Evolutionary conservation across 805 yeast species (phyloP).

Genomic region (Candida lessepsii): DNA sequence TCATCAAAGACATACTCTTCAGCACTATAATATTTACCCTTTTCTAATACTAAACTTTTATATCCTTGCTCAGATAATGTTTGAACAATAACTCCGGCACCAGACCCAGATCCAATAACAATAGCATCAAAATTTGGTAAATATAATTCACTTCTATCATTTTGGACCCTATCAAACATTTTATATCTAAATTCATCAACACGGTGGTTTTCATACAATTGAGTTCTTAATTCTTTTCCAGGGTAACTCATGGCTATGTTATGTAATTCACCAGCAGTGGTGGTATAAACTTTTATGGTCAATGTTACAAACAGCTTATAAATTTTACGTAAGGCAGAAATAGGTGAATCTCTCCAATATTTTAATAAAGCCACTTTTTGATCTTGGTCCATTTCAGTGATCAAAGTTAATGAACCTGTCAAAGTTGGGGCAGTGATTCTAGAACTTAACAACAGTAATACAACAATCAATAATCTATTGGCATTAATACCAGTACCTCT

Average conservation of each 20-base stretch:
- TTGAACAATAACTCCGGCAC: slow-evolving; percentile 54
- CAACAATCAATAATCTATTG: slow-evolving; percentile 21
- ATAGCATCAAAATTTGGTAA: slow-evolving; percentile 43
- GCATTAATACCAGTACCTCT: slow-evolving; percentile 18
- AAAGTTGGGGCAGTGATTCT: slow-evolving; percentile 31
- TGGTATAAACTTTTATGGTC: slow-evolving; percentile 24
- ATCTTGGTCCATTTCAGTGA: slow-evolving; percentile 34
- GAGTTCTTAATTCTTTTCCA: slow-evolving; percentile 27
- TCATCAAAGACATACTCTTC: slow-evolving; percentile 39
- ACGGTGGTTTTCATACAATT: slow-evolving; percentile 26
- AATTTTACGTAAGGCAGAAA: slow-evolving; percentile 34
- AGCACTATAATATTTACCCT: slow-evolving; percentile 43
- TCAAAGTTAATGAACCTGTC: slow-evolving; percentile 32
- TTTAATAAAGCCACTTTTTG: slow-evolving; percentile 33
- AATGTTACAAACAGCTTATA: slow-evolving; percentile 28
- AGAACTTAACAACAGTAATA: slow-evolving; percentile 28
- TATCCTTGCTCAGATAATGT: slow-evolving; percentile 43
- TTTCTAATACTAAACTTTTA: slow-evolving; percentile 47
- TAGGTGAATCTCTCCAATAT: slow-evolving; percentile 43
- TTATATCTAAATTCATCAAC: slow-evolving; percentile 27
- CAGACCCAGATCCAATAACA: slow-evolving; percentile 53
- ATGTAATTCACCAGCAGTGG: slow-evolving; percentile 32
- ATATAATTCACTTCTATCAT: slow-evolving; percentile 29
- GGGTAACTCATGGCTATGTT: slow-evolving; percentile 41
- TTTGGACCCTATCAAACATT: slow-evolving; percentile 30